Percentiles rank a stretch among this genome's conserved stretches.
phyloP scores from a whole-genome alignment of 2,329 filamentous ascomycete species.

The Monosporascus sp. region DNA sequence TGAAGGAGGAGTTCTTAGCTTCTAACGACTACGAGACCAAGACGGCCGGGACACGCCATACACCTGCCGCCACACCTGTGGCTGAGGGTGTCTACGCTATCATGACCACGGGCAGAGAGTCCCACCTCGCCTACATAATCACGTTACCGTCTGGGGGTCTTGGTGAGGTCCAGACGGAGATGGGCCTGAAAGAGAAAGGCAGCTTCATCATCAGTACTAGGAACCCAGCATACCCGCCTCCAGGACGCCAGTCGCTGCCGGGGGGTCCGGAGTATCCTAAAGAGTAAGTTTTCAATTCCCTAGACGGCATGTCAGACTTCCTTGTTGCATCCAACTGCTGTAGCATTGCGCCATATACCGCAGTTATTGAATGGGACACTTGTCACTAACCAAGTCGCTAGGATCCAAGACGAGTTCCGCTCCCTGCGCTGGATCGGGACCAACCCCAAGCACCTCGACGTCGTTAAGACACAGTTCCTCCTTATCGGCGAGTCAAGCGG shows the following conservation, averaged over 20 bases:
- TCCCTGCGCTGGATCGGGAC: slow-evolving; percentile 70
- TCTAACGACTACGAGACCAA: slow-evolving; percentile 69
- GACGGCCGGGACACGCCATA: slow-evolving; percentile 64
- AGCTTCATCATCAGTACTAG: slow-evolving; percentile 76
- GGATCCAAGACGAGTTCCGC: slow-evolving; percentile 66
- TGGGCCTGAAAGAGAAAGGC: slow-evolving; percentile 66
- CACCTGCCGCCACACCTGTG: slow-evolving; percentile 66
- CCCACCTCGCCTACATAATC: slow-evolving; percentile 74
- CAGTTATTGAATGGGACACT: neutral
- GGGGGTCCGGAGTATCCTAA: slow-evolving; percentile 65
- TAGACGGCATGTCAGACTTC: neutral
- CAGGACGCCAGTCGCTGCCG: slow-evolving; percentile 57
- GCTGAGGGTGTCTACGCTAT: slow-evolving; percentile 84
- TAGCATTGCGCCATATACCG: neutral
- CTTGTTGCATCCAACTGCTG: slow-evolving; percentile 12
- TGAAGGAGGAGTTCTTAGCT: slow-evolving; percentile 68
- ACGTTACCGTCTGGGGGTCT: slow-evolving; percentile 63
- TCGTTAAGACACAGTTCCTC: slow-evolving; percentile 69
- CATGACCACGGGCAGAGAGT: slow-evolving; percentile 63
- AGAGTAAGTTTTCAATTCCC: slow-evolving; percentile 43
- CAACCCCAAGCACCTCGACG: slow-evolving; percentile 68
- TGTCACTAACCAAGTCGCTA: slow-evolving; percentile 24
- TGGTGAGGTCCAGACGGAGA: slow-evolving; percentile 67
- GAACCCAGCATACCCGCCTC: slow-evolving; percentile 68
- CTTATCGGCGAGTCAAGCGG: slow-evolving; percentile 67